A percentile compares a stretch with the other conserved stretches of the same genome.
Evolutionary conservation across 805 yeast genomes (phyloP).

Genomic region (Phaffomyces opuntiae): DNA sequence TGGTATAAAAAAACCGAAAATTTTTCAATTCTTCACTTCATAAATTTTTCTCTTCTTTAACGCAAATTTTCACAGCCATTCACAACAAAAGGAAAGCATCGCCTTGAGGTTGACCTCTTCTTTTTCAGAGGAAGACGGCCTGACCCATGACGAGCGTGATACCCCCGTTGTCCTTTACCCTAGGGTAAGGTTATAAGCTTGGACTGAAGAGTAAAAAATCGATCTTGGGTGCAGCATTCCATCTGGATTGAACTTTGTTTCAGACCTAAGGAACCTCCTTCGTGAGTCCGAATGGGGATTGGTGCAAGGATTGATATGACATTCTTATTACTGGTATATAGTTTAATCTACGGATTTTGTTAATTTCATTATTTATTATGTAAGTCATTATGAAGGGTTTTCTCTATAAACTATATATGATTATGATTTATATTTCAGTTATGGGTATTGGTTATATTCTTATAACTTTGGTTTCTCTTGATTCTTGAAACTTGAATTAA

Average conservation of each 20-base stretch:
- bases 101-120: slow-evolving; percentile 60
- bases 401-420: not conserved
- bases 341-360: not conserved
- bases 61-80: slow-evolving; percentile 62
- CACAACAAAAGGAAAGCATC: slow-evolving; percentile 50
- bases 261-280: slow-evolving; percentile 62
- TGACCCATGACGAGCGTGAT: slow-evolving; percentile 63
- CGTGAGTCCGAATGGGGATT: slow-evolving; percentile 70
- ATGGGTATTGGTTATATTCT: not conserved
- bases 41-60: slow-evolving; percentile 19
- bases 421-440: too few relatives aligned
- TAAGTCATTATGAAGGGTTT: not conserved
- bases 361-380: not conserved
- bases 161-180: slow-evolving; percentile 29
- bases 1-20: not conserved
- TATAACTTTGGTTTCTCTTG: slow-evolving; percentile 16
- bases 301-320: slow-evolving; percentile 45
- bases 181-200: slow-evolving; percentile 24
- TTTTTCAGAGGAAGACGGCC: slow-evolving; percentile 26
- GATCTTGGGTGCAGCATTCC: slow-evolving; percentile 74
- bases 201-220: slow-evolving; percentile 57
- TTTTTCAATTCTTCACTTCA: not conserved
- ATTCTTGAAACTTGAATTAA: slow-evolving; percentile 74
- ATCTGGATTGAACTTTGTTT: slow-evolving; percentile 38
- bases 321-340: slow-evolving; percentile 7